Percentiles rank a stretch among this genome's conserved stretches.
Evolutionary conservation across 2,329 filamentous ascomycete genomes (phyloP).

Genomic region (Ilyonectria destructans): DNA sequence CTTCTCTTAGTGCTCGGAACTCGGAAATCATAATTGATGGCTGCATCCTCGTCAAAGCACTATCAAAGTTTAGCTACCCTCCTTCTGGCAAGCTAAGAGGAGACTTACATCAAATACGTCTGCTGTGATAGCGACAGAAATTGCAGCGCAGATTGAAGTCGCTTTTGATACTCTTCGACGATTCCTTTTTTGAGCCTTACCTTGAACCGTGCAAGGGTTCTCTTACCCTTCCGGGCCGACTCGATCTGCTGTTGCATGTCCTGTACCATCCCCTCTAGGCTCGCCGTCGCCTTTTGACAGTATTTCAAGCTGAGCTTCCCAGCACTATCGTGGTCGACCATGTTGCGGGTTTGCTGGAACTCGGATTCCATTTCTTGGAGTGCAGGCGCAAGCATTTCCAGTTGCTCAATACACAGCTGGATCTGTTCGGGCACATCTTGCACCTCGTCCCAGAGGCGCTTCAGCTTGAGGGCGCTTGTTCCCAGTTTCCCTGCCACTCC

Average conservation of each 20-base stretch:
- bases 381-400: conserved; percentile 8
- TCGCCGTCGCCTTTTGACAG: conserved; percentile 17
- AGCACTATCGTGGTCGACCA: not conserved
- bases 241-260: conserved; percentile 28
- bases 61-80: not conserved
- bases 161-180: conserved; percentile 28
- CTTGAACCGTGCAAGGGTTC: conserved; percentile 1
- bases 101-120: conserved; percentile 31
- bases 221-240: not conserved
- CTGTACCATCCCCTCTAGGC: conserved; percentile 1
- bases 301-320: conserved; percentile 21
- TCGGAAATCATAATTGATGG: conserved; percentile 19
- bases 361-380: conserved; percentile 12
- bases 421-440: conserved; percentile 7
- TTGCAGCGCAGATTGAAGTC: conserved; percentile 20
- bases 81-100: too few relatives aligned
- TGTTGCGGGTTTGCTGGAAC: not conserved
- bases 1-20: not conserved
- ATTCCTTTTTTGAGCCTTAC: conserved; percentile 23
- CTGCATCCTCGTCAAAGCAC: conserved; percentile 23
- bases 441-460: not conserved
- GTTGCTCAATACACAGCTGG: conserved; percentile 3
- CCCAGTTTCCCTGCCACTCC: not conserved
- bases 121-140: conserved; percentile 29
- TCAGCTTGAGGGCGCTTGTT: not conserved